Base-by-base conservation (phyloP, 2,329 filamentous ascomycete species). In the Neonectria sp. region DNA sequence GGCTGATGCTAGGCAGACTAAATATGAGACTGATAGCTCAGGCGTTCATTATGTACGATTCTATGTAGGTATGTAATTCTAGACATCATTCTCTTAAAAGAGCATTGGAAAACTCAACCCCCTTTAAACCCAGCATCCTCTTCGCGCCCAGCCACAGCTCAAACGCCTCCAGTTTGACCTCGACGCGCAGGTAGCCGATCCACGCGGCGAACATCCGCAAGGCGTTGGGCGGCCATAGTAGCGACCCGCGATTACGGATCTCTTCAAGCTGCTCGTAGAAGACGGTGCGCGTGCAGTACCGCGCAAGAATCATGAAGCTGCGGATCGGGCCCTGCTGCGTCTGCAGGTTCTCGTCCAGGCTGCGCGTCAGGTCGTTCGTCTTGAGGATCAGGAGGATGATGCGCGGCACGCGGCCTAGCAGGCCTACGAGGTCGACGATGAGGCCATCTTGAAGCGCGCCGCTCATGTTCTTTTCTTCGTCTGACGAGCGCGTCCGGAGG, bases 351-450 rank as follows among this genome's bases (percentile, higher is more conserved):
- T 99, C 96, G 79, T 99, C 96, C 21, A 99, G 88, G 75, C 92
- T 96, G 71, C 96, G 91, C 17, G 96, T 99, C 45, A 99, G 85
- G 82, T 99, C 96, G 79, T 99, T 99, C 3, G 96, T 99, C 84
- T 99, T 99, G 69, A 99, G 87, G 72, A 99, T 98, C 31, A 99
- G 86, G 13, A 99, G 86, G 61, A 99, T 97, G 71, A 99, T 94
- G 51, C 95, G 87, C 1, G 96, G 96, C 7, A 99, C 95, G 75
- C 94, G 90, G 55, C 94, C 94, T 6, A 99, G 89, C 72, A 99
- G 85, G 72, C 95, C 91, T 8, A 99, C 94, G 7, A 99, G 86
- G 75, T 98, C 92, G 68, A 93, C 93, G 43, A 99, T 86, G 79
- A 99, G 89, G 11, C 95, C 95, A 62, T 98, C 94, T 55, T 95